A percentile compares a stretch with the other conserved stretches of the same genome.
These are phyloP conservation scores for Rhododendron henanense DNA, from an alignment of 148 eudicot species.

Conservation along the genomic window DNA sequence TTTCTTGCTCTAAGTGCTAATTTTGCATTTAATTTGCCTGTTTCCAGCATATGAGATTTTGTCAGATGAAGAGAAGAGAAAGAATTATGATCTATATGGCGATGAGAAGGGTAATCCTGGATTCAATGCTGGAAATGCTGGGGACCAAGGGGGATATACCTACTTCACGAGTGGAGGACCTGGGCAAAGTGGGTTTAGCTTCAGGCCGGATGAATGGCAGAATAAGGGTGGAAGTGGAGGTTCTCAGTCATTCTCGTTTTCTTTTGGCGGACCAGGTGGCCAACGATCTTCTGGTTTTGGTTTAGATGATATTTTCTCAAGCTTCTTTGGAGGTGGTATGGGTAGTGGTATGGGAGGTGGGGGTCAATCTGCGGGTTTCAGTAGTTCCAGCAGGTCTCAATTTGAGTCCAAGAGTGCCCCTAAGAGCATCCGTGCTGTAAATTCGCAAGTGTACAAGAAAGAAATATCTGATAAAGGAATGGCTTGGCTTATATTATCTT, in stretches of 20 bases:
- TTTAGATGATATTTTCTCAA: constrained; percentile 75
- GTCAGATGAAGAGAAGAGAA: constrained; percentile 88
- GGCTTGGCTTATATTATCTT: constrained; percentile 70
- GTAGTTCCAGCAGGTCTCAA: constrained; percentile 49
- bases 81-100: constrained; percentile 89
- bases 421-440: constrained; percentile 42
- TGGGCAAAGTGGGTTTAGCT: constrained; percentile 51
- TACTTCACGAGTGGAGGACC: constrained; percentile 74
- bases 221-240: constrained; percentile 69
- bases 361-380: constrained; percentile 49
- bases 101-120: constrained; percentile 80
- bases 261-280: constrained; percentile 74
- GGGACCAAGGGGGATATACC: constrained; percentile 52
- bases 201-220: constrained; percentile 64
- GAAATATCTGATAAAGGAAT: constrained; percentile 70
- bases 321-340: constrained; percentile 46
- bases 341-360: constrained; percentile 60
- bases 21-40: constrained; percentile 11
- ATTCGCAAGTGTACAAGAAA: constrained; percentile 54
- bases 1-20: not conserved
- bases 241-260: constrained; percentile 74
- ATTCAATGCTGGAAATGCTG: constrained; percentile 58
- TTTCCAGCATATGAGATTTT: constrained; percentile 82
- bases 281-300: constrained; percentile 62
- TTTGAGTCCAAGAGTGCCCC: constrained; percentile 40